Evolutionary conservation across 2,329 filamentous ascomycete genomes (phyloP).

Genomic region (Trichoderma arundinaceum): DNA sequence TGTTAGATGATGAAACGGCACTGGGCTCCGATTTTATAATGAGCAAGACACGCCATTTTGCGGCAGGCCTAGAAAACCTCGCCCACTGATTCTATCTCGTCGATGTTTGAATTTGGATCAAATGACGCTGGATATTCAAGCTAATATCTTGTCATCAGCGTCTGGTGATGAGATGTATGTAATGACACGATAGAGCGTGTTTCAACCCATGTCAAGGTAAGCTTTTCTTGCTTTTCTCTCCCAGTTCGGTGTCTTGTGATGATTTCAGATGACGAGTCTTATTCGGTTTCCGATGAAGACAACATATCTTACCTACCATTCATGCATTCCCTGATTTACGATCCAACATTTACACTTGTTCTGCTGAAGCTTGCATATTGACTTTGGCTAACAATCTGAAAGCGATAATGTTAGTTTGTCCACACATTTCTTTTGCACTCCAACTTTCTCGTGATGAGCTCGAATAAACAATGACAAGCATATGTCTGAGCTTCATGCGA

Average conservation of each 20-base stretch:
- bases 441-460: conserved; percentile 71
- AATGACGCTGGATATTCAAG: background rate
- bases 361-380: conserved; percentile 29
- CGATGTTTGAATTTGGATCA: conserved; percentile 12
- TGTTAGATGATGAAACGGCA: conserved; percentile 83
- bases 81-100: conserved; percentile 75
- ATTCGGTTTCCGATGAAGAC: conserved; percentile 75
- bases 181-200: background rate
- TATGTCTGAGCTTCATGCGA: conserved; percentile 82
- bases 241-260: conserved; percentile 41
- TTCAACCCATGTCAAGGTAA: conserved; percentile 12
- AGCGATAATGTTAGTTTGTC: conserved; percentile 37
- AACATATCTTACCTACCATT: conserved; percentile 72
- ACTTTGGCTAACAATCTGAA: conserved; percentile 36
- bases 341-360: conserved; percentile 10
- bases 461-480: conserved; percentile 90
- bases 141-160: conserved; percentile 31
- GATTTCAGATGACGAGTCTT: conserved; percentile 78
- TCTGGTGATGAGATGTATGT: conserved; percentile 22
- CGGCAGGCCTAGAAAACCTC: conserved; percentile 99
- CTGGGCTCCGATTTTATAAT: conserved; percentile 86
- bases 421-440: conserved; percentile 29
- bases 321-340: conserved; percentile 64
- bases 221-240: background rate
- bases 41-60: conserved; percentile 88